These are phyloP conservation scores for Plantago major DNA, from an alignment of 257 asterid genomes.

Conservation along the genomic window DNA sequence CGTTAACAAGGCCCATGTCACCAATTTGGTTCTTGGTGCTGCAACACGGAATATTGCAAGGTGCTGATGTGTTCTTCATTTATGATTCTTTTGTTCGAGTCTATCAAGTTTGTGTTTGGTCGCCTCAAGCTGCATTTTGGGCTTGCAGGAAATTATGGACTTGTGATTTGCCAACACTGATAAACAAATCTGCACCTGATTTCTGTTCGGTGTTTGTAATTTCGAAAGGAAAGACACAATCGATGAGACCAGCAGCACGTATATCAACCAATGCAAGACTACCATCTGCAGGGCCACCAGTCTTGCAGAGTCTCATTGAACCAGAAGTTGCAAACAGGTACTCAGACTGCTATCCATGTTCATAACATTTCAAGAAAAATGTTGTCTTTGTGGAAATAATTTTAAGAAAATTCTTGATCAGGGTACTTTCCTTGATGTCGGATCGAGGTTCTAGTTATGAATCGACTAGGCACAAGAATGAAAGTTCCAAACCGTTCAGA, in stretches of 20 bases:
- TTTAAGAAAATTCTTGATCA: constrained; percentile 9
- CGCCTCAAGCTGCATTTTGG: neutral
- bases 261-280: constrained; percentile 18
- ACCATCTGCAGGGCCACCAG: constrained; percentile 22
- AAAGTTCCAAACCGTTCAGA: constrained; percentile 20
- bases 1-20: constrained; percentile 36
- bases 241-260: constrained; percentile 53
- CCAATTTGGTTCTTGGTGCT: constrained; percentile 67
- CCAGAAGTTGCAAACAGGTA: constrained; percentile 38
- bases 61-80: constrained; percentile 18
- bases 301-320: constrained; percentile 24
- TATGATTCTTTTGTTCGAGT: neutral
- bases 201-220: constrained; percentile 71
- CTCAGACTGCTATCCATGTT: neutral
- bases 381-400: neutral
- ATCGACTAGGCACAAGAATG: constrained; percentile 17
- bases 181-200: constrained; percentile 71
- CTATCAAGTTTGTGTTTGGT: neutral
- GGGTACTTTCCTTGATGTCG: constrained; percentile 26
- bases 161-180: constrained; percentile 51
- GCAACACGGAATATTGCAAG: constrained; percentile 40
- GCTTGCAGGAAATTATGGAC: constrained; percentile 47
- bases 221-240: constrained; percentile 50
- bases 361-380: neutral
- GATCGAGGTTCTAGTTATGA: constrained; percentile 31